Conservation (phyloP, 1,139 yeast species). For the Keqinozyma sinolaborantium region DNA sequence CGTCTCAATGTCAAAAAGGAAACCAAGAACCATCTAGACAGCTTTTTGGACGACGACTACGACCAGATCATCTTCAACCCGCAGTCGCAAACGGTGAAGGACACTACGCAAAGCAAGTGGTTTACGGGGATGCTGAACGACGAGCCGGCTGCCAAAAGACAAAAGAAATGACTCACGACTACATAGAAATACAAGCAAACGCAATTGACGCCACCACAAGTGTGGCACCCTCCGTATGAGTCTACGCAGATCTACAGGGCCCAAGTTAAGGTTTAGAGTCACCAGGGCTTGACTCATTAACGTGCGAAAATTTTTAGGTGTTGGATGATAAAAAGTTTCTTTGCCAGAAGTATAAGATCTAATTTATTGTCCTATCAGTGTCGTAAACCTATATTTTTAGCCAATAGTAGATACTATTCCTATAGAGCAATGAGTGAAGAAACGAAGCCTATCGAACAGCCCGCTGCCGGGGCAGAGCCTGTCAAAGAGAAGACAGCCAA, state of each 20-base stretch:
- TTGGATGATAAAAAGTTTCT: constrained; percentile 1
- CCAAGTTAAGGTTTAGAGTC: too few species aligned
- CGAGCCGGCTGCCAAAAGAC: background rate
- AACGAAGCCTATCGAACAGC: constrained; percentile 6
- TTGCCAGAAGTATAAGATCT: constrained; percentile 5
- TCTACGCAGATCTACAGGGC: too few species aligned
- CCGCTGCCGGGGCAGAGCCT: constrained; percentile 16
- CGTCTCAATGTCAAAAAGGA: constrained; percentile 28
- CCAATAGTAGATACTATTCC: constrained; percentile 3
- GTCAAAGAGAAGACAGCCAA: constrained; percentile 57
- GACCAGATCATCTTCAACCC: constrained; percentile 4
- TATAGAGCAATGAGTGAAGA: constrained; percentile 10
- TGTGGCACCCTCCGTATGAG: too few species aligned
- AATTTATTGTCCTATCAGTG: constrained; percentile 8
- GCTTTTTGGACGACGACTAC: constrained; percentile 14
- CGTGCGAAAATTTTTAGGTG: background rate
- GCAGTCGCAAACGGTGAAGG: too few species aligned
- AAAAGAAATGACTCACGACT: background rate
- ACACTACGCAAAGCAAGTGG: too few species aligned
- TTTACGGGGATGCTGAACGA: constrained; percentile 16
- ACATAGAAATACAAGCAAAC: too few species aligned
- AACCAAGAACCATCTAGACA: constrained; percentile 10
- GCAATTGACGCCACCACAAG: too few species aligned
- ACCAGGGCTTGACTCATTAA: too few species aligned
- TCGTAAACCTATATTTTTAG: constrained; percentile 2